A percentile compares a stretch with the other conserved stretches of the same genome.
Conservation (phyloP, 2,329 filamentous ascomycete genomes). For the Aspergillus spinulosporus region DNA sequence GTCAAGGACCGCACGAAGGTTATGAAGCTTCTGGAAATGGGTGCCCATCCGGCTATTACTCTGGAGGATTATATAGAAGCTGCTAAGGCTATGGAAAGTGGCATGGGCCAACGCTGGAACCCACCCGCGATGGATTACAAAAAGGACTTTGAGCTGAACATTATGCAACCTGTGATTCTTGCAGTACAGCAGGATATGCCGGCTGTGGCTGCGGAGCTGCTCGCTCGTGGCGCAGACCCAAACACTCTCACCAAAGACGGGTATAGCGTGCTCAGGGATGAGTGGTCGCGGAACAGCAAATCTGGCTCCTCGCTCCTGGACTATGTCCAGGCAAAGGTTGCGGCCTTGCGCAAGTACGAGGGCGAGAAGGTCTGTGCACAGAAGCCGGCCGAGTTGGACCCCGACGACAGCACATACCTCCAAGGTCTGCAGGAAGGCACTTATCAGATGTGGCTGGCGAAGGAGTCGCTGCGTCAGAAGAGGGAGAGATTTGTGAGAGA, state of each 20-base stretch:
- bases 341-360: slow-evolving; percentile 51
- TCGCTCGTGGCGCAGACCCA: slow-evolving; percentile 65
- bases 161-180: slow-evolving; percentile 66
- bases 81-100: slow-evolving; percentile 5
- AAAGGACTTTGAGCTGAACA: slow-evolving; percentile 47
- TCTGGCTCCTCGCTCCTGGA: slow-evolving; percentile 57
- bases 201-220: slow-evolving; percentile 58
- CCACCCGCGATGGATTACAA: slow-evolving; percentile 49
- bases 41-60: slow-evolving; percentile 60
- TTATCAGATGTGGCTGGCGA: slow-evolving; percentile 61
- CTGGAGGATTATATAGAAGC: slow-evolving; percentile 52
- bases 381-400: slow-evolving; percentile 24
- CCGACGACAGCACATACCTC: slow-evolving; percentile 55
- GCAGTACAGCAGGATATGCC: slow-evolving; percentile 57
- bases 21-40: slow-evolving; percentile 62
- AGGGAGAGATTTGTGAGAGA: slow-evolving; percentile 39
- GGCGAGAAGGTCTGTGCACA: slow-evolving; percentile 27
- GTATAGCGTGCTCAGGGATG: slow-evolving; percentile 22
- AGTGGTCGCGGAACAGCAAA: background rate
- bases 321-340: slow-evolving; percentile 55
- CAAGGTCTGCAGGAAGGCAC: slow-evolving; percentile 52
- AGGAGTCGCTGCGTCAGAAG: slow-evolving; percentile 41
- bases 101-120: slow-evolving; percentile 30
- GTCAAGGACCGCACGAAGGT: slow-evolving; percentile 56
- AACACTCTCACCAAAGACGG: slow-evolving; percentile 56